phyloP scores from a whole-genome alignment of 495 filamentous ascomycete genomes.

The Neurospora sp. region DNA sequence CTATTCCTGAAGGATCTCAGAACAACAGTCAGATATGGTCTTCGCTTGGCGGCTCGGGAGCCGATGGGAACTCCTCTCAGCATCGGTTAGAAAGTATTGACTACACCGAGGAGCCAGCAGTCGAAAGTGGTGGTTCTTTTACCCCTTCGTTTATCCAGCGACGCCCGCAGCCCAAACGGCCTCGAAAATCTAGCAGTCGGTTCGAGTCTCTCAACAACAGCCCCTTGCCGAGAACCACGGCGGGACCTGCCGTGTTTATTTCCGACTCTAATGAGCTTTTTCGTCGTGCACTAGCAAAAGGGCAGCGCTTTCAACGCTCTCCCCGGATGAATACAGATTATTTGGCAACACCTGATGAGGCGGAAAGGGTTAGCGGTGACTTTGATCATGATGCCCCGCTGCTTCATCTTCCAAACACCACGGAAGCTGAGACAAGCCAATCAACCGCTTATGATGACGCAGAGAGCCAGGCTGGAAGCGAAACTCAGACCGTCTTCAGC shows the following conservation, averaged over 20 bases:
- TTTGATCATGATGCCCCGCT: constrained; percentile 11
- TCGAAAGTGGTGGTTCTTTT: neutral
- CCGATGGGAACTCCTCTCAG: neutral
- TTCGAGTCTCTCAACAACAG: constrained; percentile 27
- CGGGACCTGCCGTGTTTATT: neutral
- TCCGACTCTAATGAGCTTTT: constrained; percentile 2
- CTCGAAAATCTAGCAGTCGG: constrained; percentile 15
- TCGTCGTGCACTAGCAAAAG: constrained; percentile 25
- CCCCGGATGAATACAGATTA: constrained; percentile 15
- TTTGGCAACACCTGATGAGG: constrained; percentile 39
- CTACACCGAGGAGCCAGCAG: neutral
- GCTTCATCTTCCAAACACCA: constrained; percentile 23
- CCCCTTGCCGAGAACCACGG: constrained; percentile 13
- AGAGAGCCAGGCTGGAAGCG: constrained; percentile 34
- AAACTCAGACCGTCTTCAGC: constrained; percentile 38
- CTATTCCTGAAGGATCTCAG: constrained; percentile 22
- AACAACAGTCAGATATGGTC: constrained; percentile 49
- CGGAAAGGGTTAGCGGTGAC: constrained; percentile 21
- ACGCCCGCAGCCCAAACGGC: constrained; percentile 2
- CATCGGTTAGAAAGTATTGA: neutral
- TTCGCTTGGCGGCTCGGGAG: constrained; percentile 41
- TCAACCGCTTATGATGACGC: constrained; percentile 36
- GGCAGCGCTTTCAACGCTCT: constrained; percentile 10
- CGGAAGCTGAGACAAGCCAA: constrained; percentile 33
- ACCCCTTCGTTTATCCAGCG: neutral